Percentiles rank a stretch among this genome's conserved stretches.
Evolutionary conservation across 805 yeast genomes (phyloP).

Genomic region (Wickerhamomyces queroliae): DNA sequence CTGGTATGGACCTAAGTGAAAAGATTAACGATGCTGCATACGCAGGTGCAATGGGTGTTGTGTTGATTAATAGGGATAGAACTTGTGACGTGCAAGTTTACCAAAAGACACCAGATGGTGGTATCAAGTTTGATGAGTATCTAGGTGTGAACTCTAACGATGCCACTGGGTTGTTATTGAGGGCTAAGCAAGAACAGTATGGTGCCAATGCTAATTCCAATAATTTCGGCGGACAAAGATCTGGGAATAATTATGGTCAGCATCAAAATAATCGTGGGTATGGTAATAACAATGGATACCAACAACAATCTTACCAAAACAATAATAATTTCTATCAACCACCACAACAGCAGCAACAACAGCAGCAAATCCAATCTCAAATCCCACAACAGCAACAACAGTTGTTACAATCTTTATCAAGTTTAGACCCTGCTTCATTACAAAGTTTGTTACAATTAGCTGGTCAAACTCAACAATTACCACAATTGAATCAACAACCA

Average conservation of each 20-base stretch:
- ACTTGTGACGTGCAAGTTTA: conserved; percentile 68
- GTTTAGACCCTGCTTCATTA: conserved; percentile 7
- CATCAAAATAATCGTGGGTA: neutral
- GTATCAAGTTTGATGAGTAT: conserved; percentile 80
- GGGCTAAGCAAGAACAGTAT: conserved; percentile 29
- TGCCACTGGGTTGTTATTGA: conserved; percentile 53
- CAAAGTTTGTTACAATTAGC: conserved; percentile 10
- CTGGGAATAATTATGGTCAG: neutral
- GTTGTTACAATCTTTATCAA: conserved; percentile 8
- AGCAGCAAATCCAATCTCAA: too few relatives aligned
- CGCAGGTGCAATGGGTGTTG: conserved; percentile 68
- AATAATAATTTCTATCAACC: conserved; percentile 1
- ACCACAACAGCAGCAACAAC: conserved; percentile 6
- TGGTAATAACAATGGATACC: neutral
- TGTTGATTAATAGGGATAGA: conserved; percentile 50
- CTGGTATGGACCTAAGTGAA: conserved; percentile 37
- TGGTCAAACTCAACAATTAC: conserved; percentile 4
- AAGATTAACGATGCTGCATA: conserved; percentile 72
- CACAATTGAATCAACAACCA: conserved; percentile 6
- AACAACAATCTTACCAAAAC: neutral
- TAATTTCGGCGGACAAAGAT: neutral
- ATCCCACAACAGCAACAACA: neutral
- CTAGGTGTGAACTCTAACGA: conserved; percentile 59
- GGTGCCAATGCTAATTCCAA: neutral
- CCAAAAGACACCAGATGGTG: conserved; percentile 62